Evolutionary conservation across 352 stramenopile genomes (phyloP).

Genomic region (Pythium grandisporangium): DNA sequence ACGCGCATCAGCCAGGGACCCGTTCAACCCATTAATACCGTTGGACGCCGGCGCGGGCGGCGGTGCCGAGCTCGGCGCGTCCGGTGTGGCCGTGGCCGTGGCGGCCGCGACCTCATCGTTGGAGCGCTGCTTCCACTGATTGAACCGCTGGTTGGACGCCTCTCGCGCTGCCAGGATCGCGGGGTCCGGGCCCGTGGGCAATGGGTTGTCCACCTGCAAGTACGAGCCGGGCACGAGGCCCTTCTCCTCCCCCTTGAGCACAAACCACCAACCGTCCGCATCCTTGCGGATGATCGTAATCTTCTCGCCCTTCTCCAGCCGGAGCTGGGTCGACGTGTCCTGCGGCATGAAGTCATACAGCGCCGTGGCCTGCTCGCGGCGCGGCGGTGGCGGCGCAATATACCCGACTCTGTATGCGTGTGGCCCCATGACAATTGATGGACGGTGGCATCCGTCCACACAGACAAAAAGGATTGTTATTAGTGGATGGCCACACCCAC

Average conservation of each 20-base stretch:
- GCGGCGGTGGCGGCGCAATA: constrained; percentile 5
- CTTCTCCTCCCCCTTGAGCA: constrained; percentile 66
- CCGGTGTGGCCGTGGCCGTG: constrained; percentile 17
- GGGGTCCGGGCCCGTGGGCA: constrained; percentile 38
- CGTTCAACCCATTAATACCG: constrained; percentile 8
- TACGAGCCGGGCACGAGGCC: constrained; percentile 74
- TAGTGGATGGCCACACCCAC: too few relatives aligned
- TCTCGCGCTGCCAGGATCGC: constrained; percentile 63
- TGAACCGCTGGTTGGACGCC: constrained; percentile 67
- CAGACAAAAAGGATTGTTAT: too few relatives aligned
- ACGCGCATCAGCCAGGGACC: constrained; percentile 33
- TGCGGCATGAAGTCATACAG: constrained; percentile 73
- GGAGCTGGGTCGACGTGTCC: constrained; percentile 59
- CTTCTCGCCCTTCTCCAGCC: constrained; percentile 54
- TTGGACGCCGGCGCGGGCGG: constrained; percentile 24
- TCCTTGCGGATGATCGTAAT: constrained; percentile 78
- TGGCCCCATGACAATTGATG: too few relatives aligned
- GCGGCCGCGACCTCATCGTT: neutral
- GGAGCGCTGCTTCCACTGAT: constrained; percentile 25
- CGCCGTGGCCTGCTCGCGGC: constrained; percentile 51
- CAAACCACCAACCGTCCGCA: constrained; percentile 79
- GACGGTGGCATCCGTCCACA: too few relatives aligned
- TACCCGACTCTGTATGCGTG: neutral
- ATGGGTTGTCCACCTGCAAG: constrained; percentile 54
- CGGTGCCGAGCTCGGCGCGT: too few relatives aligned